Base-by-base conservation (phyloP, 2,329 filamentous ascomycete species). In the Leptosphaerulina australis region DNA sequence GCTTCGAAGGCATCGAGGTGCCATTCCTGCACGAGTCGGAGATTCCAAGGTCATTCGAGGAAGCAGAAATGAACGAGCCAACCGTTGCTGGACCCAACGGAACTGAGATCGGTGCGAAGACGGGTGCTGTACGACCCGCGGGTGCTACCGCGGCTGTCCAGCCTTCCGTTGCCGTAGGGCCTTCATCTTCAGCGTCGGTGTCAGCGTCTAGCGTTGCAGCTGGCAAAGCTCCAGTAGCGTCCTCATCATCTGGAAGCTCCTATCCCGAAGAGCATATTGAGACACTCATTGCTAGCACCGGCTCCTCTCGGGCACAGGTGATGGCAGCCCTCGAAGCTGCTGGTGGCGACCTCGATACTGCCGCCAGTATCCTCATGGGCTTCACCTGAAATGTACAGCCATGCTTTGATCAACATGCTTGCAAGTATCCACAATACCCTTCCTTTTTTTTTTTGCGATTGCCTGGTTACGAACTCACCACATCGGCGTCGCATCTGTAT, bases 1-100 rank as follows among this genome's bases (percentile, higher is more conserved):
- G 95, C 56, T 96, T 99, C 61, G 89, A 94, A 65, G 90, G 88
- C 47, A 86, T 91, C 59, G 89, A 94, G 60, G 89, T 99, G 5
- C 84, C 88, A 0, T 99, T 99, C 73, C 78, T 99, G 10, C 88
- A 90, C 36, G 94, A 97, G 74, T 88, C 88, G 2, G 93, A 99
- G 59, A 96, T 97, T 43, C 94, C 94, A n/a, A 95, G 88, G 71
- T 83, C 87, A 36, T 74, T 81, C 26, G 88, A 92, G 60, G 87
- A 89, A 53, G 83, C 84, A 3, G 80, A 87, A 52, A 82, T 87
- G 43, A 82, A 89, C 48, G 93, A 97, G 74, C 91, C 92, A 4
- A 91, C 88, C 11, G 83, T 97, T 38, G 82, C 86, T 34, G 94
- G 94, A 0, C 90, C 92, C 0, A 89, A 88, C 29, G 93, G 92